A percentile compares a stretch with the other conserved stretches of the same genome.
Evolutionary conservation across 176 grass and related monocot genomes (phyloP).

Genomic region (Stipa capillata): DNA sequence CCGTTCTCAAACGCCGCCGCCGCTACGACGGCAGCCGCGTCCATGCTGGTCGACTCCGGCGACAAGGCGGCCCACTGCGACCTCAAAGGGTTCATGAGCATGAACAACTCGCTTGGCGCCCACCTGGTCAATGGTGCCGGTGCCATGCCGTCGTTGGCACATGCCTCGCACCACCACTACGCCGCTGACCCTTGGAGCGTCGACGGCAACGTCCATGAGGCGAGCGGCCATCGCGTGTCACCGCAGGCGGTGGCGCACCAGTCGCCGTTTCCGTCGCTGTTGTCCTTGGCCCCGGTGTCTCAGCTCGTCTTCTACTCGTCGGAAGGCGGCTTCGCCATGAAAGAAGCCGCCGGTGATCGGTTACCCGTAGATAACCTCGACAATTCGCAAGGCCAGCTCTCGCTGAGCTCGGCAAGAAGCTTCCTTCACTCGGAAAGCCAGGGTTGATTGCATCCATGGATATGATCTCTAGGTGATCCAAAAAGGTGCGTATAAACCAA

Average conservation of each 20-base stretch:
- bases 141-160: slow-evolving; percentile 29
- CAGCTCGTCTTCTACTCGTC: slow-evolving; percentile 63
- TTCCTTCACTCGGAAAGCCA: slow-evolving; percentile 52
- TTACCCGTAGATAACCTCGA: slow-evolving; percentile 49
- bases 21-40: neutral
- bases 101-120: slow-evolving; percentile 24
- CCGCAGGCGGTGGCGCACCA: slow-evolving; percentile 13
- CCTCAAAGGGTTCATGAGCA: slow-evolving; percentile 39
- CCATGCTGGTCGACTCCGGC: neutral
- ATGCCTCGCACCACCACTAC: slow-evolving; percentile 23
- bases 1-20: neutral
- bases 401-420: slow-evolving; percentile 47
- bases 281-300: slow-evolving; percentile 57
- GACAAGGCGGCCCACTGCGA: neutral
- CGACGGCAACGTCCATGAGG: slow-evolving; percentile 16
- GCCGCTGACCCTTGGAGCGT: slow-evolving; percentile 15
- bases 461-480: slow-evolving; percentile 15
- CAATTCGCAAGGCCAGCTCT: slow-evolving; percentile 43
- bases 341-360: slow-evolving; percentile 34
- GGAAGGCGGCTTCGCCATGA: slow-evolving; percentile 41
- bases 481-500: slow-evolving; percentile 31
- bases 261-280: slow-evolving; percentile 43
- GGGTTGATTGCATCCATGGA: neutral
- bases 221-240: slow-evolving; percentile 9
- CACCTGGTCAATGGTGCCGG: slow-evolving; percentile 4